phyloP scores from a whole-genome alignment of 176 grass and related monocot species.

The Leersia perrieri region DNA sequence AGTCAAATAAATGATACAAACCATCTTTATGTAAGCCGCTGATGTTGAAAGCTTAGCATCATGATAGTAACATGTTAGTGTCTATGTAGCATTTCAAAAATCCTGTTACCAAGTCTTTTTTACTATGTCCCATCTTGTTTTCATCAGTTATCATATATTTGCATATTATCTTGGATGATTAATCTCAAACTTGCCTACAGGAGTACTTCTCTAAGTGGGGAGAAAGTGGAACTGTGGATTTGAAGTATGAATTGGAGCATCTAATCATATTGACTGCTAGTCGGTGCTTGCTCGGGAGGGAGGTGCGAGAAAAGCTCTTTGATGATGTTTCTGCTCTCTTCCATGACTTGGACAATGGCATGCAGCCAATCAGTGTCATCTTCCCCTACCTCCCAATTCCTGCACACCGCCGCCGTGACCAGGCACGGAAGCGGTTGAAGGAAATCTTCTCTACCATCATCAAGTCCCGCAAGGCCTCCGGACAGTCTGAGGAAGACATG shows the following conservation, averaged over 20 bases:
- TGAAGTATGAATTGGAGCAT: conserved; percentile 94
- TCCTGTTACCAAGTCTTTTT: not conserved
- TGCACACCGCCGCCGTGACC: conserved; percentile 70
- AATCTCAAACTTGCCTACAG: conserved; percentile 43
- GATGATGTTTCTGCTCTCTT: conserved; percentile 96
- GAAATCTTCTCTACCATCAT: conserved; percentile 90
- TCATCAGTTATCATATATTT: not conserved
- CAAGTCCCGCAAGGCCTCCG: conserved; percentile 77
- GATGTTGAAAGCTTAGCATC: not conserved
- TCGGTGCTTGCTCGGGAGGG: conserved; percentile 84
- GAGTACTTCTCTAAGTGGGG: conserved; percentile 99
- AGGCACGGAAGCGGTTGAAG: conserved; percentile 69
- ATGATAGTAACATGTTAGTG: not conserved
- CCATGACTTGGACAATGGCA: conserved; percentile 95
- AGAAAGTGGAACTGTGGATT: conserved; percentile 86
- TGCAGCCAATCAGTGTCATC: conserved; percentile 86
- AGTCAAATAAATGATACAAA: not conserved
- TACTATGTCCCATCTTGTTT: not conserved
- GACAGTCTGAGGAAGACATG: conserved; percentile 85
- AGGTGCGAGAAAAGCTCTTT: conserved; percentile 93
- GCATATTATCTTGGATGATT: not conserved
- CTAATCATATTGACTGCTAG: conserved; percentile 98
- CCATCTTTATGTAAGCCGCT: not conserved
- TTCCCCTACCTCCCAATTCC: conserved; percentile 90
- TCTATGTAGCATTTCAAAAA: conserved; percentile 2